These are phyloP conservation scores for Moesziomyces parantarcticus DNA, from an alignment of 1,284 basidiomycete genomes.

Conservation along the genomic window DNA sequence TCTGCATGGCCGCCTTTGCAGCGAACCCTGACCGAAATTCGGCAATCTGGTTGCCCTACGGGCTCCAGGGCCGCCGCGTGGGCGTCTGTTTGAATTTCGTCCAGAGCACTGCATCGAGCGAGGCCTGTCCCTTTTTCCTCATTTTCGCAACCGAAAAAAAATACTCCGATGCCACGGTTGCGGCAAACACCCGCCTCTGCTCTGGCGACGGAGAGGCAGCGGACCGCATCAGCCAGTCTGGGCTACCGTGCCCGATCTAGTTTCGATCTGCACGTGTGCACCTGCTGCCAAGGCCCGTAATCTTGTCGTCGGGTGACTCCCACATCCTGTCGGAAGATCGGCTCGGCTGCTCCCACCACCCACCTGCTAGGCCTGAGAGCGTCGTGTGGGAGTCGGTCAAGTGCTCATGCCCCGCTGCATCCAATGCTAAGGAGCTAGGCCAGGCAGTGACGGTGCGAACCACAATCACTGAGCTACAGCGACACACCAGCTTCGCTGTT, in stretches of 20 bases:
- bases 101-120: neutral
- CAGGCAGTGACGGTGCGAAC: too few relatives aligned
- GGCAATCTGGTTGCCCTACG: slow-evolving; percentile 17
- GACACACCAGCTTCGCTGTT: neutral
- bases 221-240: neutral
- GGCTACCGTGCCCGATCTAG: neutral
- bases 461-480: neutral
- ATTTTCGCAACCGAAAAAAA: neutral
- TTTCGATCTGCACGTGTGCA: neutral
- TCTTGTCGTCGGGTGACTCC: neutral
- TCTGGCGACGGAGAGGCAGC: too few relatives aligned
- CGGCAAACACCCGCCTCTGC: neutral
- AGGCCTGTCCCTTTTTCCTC: neutral
- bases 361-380: neutral
- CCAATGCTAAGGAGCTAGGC: neutral
- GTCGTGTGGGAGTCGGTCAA: neutral
- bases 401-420: neutral
- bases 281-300: neutral
- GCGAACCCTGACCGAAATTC: slow-evolving; percentile 35
- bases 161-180: neutral
- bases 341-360: neutral
- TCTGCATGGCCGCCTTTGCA: slow-evolving; percentile 5
- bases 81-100: neutral
- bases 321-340: neutral
- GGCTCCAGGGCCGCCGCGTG: neutral